Conservation (phyloP, 352 stramenopile species). For the Pythium apleroticum region DNA sequence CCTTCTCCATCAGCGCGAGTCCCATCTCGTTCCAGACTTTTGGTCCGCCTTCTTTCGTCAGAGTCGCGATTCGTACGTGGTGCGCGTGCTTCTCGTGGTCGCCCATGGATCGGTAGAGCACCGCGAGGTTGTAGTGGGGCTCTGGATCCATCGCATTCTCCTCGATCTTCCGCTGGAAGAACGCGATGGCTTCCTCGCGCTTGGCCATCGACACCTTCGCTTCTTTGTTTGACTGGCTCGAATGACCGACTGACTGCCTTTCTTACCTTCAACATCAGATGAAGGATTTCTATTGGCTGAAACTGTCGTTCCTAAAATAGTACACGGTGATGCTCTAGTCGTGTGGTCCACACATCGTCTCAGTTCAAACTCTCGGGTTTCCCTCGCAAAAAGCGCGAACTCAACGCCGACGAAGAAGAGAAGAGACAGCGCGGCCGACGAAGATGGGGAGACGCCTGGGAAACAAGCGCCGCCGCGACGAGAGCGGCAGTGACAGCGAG, state of each 20-base stretch:
- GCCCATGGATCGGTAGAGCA: slow-evolving; percentile 46
- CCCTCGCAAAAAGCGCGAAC: slow-evolving; percentile 8
- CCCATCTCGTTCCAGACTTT: slow-evolving; percentile 65
- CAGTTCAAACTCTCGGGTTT: slow-evolving; percentile 13
- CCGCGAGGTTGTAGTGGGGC: slow-evolving; percentile 61
- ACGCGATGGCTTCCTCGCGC: slow-evolving; percentile 54
- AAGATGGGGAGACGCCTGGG: slow-evolving; percentile 17
- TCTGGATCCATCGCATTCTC: slow-evolving; percentile 54
- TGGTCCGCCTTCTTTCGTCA: slow-evolving; percentile 55
- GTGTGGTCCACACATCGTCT: slow-evolving; percentile 11
- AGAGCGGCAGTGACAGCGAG: slow-evolving; percentile 33
- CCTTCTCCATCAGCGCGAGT: slow-evolving; percentile 47
- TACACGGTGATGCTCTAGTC: background rate
- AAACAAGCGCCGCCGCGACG: slow-evolving; percentile 21
- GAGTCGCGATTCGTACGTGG: slow-evolving; percentile 56
- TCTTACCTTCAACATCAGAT: background rate
- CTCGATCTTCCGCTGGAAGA: slow-evolving; percentile 59
- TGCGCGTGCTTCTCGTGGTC: slow-evolving; percentile 41
- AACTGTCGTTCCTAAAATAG: slow-evolving; percentile 6
- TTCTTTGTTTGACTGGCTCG: background rate
- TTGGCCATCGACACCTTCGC: slow-evolving; percentile 30
- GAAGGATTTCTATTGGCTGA: slow-evolving; percentile 9
- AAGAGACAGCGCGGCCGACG: background rate
- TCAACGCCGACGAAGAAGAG: background rate
- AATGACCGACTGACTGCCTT: background rate